Evolutionary conservation across 1,284 basidiomycete species (phyloP).

Genomic region (Puccinia triticina): DNA sequence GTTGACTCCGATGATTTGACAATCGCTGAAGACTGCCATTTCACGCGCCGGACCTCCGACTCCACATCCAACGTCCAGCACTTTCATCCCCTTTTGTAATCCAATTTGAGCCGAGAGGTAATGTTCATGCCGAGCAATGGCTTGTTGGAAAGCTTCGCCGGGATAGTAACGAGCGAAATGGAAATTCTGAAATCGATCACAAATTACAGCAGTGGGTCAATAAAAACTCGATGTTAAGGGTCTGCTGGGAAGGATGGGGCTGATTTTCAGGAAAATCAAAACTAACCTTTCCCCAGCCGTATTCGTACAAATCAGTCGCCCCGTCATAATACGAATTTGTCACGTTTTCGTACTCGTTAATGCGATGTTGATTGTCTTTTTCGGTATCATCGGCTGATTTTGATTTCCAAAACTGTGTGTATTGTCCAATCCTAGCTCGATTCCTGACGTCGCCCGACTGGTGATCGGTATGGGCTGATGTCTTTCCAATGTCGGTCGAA

Average conservation of each 20-base stretch:
- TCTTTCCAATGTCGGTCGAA: conserved; percentile 6
- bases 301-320: conserved; percentile 95
- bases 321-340: conserved; percentile 75
- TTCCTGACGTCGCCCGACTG: conserved; percentile 72
- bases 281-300: conserved; percentile 64
- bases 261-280: background rate
- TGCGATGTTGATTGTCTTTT: conserved; percentile 73
- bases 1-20: conserved; percentile 84
- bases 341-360: conserved; percentile 86
- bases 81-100: conserved; percentile 84
- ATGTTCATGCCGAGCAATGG: conserved; percentile 93
- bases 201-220: background rate
- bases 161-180: conserved; percentile 88
- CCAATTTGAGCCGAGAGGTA: conserved; percentile 86
- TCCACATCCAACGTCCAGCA: conserved; percentile 97
- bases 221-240: background rate
- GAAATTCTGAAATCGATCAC: conserved; percentile 70
- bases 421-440: conserved; percentile 80
- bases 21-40: conserved; percentile 91
- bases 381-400: conserved; percentile 74
- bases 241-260: no score
- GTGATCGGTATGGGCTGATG: background rate
- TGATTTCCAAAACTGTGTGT: conserved; percentile 92
- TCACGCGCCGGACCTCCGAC: conserved; percentile 95
- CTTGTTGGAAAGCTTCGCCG: conserved; percentile 81